A percentile compares a stretch with the other conserved stretches of the same genome.
Evolutionary conservation across 2,329 filamentous ascomycete species (phyloP).

Genomic region (Sporothrix humicola): DNA sequence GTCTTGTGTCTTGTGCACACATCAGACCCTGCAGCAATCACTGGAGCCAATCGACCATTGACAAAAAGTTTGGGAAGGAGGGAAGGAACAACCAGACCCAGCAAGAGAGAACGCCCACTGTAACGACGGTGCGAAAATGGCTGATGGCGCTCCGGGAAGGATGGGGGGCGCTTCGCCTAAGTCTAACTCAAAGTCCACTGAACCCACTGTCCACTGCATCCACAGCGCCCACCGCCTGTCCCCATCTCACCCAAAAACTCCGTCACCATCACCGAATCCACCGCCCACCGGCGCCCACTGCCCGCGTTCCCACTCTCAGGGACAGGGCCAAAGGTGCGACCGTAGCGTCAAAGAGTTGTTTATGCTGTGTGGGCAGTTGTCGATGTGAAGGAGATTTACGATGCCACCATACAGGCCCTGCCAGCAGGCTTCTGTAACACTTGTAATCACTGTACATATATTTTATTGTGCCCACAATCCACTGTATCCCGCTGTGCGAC

Average conservation of each 20-base stretch:
- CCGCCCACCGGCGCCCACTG: not conserved
- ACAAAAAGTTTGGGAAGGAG: not conserved
- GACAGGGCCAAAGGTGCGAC: not conserved
- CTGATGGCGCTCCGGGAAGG: constrained; percentile 6
- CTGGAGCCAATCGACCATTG: constrained; percentile 6
- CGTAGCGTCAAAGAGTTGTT: not conserved
- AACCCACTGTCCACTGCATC: not conserved
- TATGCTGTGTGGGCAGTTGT: too few relatives aligned
- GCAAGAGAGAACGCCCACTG: not conserved
- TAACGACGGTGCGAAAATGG: constrained; percentile 3
- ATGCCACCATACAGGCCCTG: too few relatives aligned
- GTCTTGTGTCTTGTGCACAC: not conserved
- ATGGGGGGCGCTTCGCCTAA: not conserved
- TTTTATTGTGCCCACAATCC: not conserved
- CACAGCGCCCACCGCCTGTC: too few relatives aligned
- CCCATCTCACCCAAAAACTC: not conserved
- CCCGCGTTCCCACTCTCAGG: not conserved
- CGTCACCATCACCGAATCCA: too few relatives aligned
- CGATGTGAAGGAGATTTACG: too few relatives aligned
- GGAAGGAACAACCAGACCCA: not conserved
- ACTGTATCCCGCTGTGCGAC: not conserved
- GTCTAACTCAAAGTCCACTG: not conserved
- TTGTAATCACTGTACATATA: not conserved
- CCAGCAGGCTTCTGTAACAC: not conserved
- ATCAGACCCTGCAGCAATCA: not conserved